Percentiles rank a stretch among this genome's conserved stretches.
Evolutionary conservation across 495 filamentous ascomycete genomes (phyloP).

Genomic region (Collariella sp.): DNA sequence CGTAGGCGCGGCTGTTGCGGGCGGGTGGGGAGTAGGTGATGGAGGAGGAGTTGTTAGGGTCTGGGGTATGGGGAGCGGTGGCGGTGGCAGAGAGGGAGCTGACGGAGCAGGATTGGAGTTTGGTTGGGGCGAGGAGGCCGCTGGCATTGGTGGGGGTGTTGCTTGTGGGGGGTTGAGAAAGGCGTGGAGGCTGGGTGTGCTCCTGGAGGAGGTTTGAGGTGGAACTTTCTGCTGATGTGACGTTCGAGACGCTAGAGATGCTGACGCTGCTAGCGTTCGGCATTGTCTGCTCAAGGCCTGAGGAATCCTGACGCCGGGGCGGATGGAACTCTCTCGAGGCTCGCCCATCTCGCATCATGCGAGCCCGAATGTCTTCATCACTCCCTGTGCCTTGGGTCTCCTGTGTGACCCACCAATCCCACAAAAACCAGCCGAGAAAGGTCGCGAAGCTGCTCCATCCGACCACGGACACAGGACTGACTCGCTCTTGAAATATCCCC

Average conservation of each 20-base stretch:
- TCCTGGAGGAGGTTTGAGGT: conserved; percentile 29
- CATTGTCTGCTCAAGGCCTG: conserved; percentile 7
- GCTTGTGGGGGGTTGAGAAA: conserved; percentile 6
- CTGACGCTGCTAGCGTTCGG: conserved; percentile 20
- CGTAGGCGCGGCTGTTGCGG: conserved; percentile 25
- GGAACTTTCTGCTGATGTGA: conserved; percentile 35
- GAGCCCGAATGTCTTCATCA: conserved; percentile 22
- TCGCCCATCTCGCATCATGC: conserved; percentile 11
- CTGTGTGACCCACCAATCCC: conserved; percentile 78
- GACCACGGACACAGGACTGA: conserved; percentile 80
- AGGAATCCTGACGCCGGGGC: conserved; percentile 19
- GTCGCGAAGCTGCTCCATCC: conserved; percentile 75
- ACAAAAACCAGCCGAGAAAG: conserved; percentile 78
- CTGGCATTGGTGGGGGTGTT: conserved; percentile 3
- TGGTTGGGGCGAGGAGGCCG: conserved; percentile 20
- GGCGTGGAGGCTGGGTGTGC: conserved; percentile 4
- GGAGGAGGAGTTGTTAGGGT: conserved; percentile 8
- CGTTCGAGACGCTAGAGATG: conserved; percentile 23
- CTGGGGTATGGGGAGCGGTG: conserved; percentile 17
- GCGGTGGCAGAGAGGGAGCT: conserved; percentile 30
- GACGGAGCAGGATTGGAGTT: conserved; percentile 25
- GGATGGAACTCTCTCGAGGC: conserved; percentile 15
- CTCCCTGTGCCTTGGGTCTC: conserved; percentile 37
- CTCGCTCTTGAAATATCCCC: conserved; percentile 74
- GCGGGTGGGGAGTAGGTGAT: neutral